These are phyloP conservation scores for Lecanicillium sp. DNA, from an alignment of 2,329 filamentous ascomycete genomes.

Conservation along the genomic window DNA sequence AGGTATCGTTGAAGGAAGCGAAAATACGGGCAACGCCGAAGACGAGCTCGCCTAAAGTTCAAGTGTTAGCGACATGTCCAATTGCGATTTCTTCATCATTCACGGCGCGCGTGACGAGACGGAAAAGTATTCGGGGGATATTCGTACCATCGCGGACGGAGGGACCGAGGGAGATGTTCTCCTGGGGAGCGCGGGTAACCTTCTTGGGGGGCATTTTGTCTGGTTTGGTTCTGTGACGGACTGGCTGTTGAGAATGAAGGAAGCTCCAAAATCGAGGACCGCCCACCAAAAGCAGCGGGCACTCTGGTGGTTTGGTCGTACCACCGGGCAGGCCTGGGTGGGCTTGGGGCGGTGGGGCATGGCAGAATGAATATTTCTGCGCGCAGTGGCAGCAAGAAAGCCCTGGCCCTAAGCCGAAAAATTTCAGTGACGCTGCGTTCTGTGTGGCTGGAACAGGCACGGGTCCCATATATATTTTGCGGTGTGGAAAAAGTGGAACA, in stretches of 20 bases:
- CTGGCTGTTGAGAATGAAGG: constrained; percentile 17
- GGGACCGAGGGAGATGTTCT: constrained; percentile 98
- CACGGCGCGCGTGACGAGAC: no score
- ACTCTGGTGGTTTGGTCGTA: constrained; percentile 20
- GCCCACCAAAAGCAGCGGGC: constrained; percentile 19
- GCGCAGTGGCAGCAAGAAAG: constrained; percentile 18
- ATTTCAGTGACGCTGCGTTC: background rate
- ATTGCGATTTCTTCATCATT: no score
- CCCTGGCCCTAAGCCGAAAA: constrained; percentile 28
- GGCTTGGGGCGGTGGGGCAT: constrained; percentile 28
- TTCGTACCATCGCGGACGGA: constrained; percentile 87
- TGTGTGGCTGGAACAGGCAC: background rate
- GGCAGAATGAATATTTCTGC: constrained; percentile 28
- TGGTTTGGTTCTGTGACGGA: constrained; percentile 4
- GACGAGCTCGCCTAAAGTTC: constrained; percentile 82
- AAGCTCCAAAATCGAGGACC: constrained; percentile 20
- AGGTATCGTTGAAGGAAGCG: constrained; percentile 89
- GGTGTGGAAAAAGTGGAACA: constrained; percentile 16
- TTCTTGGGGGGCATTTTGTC: constrained; percentile 84
- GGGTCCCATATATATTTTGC: constrained; percentile 3
- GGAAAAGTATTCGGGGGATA: constrained; percentile 5
- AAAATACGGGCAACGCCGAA: constrained; percentile 97
- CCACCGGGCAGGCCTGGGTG: constrained; percentile 7
- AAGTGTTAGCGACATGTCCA: constrained; percentile 19
- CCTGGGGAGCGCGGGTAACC: constrained; percentile 73